These are phyloP conservation scores for Ceratocystis destructans DNA, from an alignment of 2,329 filamentous ascomycete genomes.

Conservation along the genomic window DNA sequence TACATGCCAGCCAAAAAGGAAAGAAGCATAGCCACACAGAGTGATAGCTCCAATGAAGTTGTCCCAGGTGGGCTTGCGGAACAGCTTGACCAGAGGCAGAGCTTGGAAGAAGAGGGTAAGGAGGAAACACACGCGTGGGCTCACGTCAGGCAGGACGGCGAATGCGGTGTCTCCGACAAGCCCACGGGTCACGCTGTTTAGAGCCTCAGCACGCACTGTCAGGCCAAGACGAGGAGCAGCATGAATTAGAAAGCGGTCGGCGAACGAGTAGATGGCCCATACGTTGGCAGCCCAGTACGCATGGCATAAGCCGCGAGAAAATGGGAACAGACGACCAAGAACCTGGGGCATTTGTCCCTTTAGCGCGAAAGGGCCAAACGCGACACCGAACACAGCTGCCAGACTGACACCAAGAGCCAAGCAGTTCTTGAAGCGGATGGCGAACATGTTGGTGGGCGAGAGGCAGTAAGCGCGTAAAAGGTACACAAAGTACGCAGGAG, in stretches of 20 bases:
- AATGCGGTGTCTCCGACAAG: conserved; percentile 90
- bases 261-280: conserved; percentile 93
- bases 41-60: conserved; percentile 81
- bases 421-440: conserved; percentile 63
- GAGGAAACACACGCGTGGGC: conserved; percentile 63
- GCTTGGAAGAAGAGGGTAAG: conserved; percentile 73
- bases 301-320: conserved; percentile 84
- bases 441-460: conserved; percentile 59
- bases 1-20: conserved; percentile 96
- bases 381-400: conserved; percentile 54
- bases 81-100: conserved; percentile 69
- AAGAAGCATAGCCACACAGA: conserved; percentile 88
- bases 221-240: conserved; percentile 73
- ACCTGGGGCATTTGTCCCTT: conserved; percentile 77
- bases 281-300: conserved; percentile 97
- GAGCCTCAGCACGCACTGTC: conserved; percentile 54
- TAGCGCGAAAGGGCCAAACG: conserved; percentile 77
- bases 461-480: conserved; percentile 83
- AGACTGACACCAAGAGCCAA: conserved; percentile 71
- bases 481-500: conserved; percentile 89
- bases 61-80: conserved; percentile 68
- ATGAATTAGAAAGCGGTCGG: conserved; percentile 68
- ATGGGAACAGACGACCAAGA: conserved; percentile 75
- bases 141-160: conserved; percentile 79
- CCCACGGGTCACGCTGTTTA: conserved; percentile 82